phyloP scores from a whole-genome alignment of 2,329 filamentous ascomycete species.

The Sphaerulina vaccinii region DNA sequence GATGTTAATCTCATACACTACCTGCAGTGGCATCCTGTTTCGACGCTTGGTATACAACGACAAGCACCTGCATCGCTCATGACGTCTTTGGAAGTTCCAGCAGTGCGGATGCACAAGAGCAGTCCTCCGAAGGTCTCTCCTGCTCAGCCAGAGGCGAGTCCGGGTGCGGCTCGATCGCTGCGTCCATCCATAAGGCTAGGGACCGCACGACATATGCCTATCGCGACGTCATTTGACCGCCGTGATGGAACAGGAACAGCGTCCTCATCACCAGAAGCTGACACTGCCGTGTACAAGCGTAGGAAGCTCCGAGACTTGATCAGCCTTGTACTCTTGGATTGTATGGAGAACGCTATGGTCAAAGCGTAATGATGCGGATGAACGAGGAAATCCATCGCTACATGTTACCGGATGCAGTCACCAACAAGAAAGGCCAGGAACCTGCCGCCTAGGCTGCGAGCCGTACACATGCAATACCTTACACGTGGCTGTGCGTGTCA shows the following conservation, averaged over 20 bases:
- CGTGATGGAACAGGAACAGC: background rate
- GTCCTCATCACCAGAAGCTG: too few relatives aligned
- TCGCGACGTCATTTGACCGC: background rate
- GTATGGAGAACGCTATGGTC: too few relatives aligned
- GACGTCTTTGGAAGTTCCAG: background rate
- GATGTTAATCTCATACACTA: conserved; percentile 2
- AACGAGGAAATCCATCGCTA: too few relatives aligned
- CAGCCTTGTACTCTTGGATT: too few relatives aligned
- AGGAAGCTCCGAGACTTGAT: background rate
- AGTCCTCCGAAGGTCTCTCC: background rate
- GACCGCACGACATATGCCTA: background rate
- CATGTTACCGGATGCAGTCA: too few relatives aligned
- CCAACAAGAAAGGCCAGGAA: too few relatives aligned
- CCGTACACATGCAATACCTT: too few relatives aligned
- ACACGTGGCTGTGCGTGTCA: too few relatives aligned
- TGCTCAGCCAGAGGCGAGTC: background rate
- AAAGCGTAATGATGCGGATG: too few relatives aligned
- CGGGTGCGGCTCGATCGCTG: background rate
- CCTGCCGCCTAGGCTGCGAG: too few relatives aligned
- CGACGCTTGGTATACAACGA: too few relatives aligned
- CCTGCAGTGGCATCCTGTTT: background rate
- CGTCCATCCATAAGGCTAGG: background rate
- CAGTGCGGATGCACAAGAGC: background rate
- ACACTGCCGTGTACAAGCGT: background rate
- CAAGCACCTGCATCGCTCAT: background rate